Evolutionary conservation across 1,284 basidiomycete genomes (phyloP).

Genomic region (Agroathelia rolfsii): DNA sequence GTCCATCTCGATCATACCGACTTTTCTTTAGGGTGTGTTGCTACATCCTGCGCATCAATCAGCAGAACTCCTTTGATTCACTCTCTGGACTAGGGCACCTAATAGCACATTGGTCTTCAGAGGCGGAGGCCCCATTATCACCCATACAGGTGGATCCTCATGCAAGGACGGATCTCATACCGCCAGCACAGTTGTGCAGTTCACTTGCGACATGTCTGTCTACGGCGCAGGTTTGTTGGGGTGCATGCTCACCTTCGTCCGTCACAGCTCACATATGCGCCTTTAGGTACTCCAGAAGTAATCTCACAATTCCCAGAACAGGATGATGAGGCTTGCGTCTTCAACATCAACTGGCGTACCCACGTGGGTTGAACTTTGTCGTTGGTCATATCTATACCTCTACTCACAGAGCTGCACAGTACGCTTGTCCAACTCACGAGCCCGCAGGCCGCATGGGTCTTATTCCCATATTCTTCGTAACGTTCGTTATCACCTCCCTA

Average conservation of each 20-base stretch:
- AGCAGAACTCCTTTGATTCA: constrained; percentile 2
- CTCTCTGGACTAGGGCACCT: constrained; percentile 30
- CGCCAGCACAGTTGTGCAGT: constrained; percentile 56
- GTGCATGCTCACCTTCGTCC: neutral
- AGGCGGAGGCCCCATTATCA: constrained; percentile 35
- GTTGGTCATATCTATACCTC: constrained; percentile 3
- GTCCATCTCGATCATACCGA: constrained; percentile 52
- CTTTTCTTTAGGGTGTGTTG: constrained; percentile 60
- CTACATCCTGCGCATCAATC: neutral
- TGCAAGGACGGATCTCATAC: constrained; percentile 40
- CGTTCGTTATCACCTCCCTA: constrained; percentile 29
- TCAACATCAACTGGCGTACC: constrained; percentile 65
- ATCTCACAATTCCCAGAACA: constrained; percentile 50
- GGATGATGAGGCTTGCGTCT: constrained; percentile 52
- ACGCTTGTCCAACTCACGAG: constrained; percentile 56
- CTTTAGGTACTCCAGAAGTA: constrained; percentile 40
- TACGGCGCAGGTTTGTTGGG: constrained; percentile 33
- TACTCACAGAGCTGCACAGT: constrained; percentile 25
- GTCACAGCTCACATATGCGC: constrained; percentile 1
- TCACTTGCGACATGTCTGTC: constrained; percentile 51
- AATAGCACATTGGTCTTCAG: constrained; percentile 51
- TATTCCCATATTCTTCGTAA: constrained; percentile 38
- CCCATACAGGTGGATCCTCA: constrained; percentile 47
- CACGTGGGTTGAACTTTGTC: constrained; percentile 32
- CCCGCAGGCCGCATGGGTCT: constrained; percentile 39